Evolutionary conservation across 345 rosid genomes (phyloP).

Genomic region (Moricandia moricandioides): DNA sequence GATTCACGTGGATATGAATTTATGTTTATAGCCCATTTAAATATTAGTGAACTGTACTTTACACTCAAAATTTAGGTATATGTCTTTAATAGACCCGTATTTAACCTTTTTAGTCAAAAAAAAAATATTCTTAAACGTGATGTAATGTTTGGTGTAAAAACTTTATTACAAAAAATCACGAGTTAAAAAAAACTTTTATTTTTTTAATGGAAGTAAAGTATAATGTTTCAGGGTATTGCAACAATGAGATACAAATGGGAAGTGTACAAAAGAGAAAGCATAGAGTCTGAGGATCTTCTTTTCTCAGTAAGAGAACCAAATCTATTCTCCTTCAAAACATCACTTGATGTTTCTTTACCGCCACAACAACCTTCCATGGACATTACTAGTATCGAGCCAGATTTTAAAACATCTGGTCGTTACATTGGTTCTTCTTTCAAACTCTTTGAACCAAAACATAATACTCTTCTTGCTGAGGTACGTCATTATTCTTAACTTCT

Average conservation of each 20-base stretch:
- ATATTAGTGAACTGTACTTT: too few relatives aligned
- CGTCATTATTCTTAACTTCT: neutral
- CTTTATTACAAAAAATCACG: neutral
- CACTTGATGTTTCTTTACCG: constrained; percentile 46
- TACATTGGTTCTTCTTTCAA: constrained; percentile 58
- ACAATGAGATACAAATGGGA: constrained; percentile 34
- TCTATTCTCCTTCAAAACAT: constrained; percentile 50
- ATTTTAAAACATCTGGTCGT: constrained; percentile 48
- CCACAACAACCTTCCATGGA: constrained; percentile 9
- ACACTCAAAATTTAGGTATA: too few relatives aligned
- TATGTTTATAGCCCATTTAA: too few relatives aligned
- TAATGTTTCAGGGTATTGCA: constrained; percentile 35
- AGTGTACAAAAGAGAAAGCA: constrained; percentile 26
- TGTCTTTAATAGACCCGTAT: too few relatives aligned
- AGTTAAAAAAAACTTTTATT: neutral
- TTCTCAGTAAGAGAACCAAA: constrained; percentile 46
- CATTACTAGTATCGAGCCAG: constrained; percentile 9
- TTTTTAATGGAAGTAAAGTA: neutral
- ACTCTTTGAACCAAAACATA: constrained; percentile 42
- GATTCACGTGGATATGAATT: too few relatives aligned
- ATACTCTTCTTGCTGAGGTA: constrained; percentile 64
- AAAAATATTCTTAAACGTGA: neutral
- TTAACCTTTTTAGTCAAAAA: too few relatives aligned
- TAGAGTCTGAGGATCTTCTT: constrained; percentile 24
- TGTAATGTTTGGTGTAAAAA: neutral